Evolutionary conservation across 139 green algal species (phyloP), one percentile per base, ranked within the genome.

Genomic region (Coccomyxa sp.): DNA sequence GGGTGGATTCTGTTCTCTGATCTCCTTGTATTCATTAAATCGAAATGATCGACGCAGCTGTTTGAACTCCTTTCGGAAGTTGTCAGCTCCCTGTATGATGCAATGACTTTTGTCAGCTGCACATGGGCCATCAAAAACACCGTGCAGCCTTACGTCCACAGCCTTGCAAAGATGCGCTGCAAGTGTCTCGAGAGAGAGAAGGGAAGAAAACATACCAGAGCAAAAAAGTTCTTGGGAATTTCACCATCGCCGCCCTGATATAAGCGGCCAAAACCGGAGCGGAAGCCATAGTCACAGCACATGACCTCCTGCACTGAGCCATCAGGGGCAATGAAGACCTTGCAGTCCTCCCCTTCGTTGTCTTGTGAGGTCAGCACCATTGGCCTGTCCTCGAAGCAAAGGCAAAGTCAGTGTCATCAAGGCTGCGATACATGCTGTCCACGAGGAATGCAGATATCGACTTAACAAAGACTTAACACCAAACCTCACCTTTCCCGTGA

Each of bases 211-310:
- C 91, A 58, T 77, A 95, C 92, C 89, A 97, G 87, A 76, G 88
- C 83, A 59, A 89, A 89, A 0, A 92, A 87, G 67, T 82, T 91
- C 16, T 84, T 89, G 13, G 94, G 94, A n/a, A 97, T 89, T 58
- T 94, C 90, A 9, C 94, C 95, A 66, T 95, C 95, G n/a, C 88
- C 84, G 23, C 93, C 90, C 75, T 96, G 88, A 81, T 98, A 97
- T 68, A 98, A 85, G 15, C 94, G 84, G 16, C 91, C 91, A 30
- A 89, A 76, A n/a, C 94, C 94, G 1, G 92, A 93, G 23, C 95
- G 88, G 88, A 98, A 98, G 76, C 95, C 94, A 71, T 97, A 97
- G 81, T 97, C 94, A 67, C 90, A 93, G 77, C 91, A 93, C 89
- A 97, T 93, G 11, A 94, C 89, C 86, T 96, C 51, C 77, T 38